Percentiles rank a stretch among this genome's conserved stretches.
phyloP scores from a whole-genome alignment of 192 early-diverging fungal genomes.

The Backusella sp. region DNA sequence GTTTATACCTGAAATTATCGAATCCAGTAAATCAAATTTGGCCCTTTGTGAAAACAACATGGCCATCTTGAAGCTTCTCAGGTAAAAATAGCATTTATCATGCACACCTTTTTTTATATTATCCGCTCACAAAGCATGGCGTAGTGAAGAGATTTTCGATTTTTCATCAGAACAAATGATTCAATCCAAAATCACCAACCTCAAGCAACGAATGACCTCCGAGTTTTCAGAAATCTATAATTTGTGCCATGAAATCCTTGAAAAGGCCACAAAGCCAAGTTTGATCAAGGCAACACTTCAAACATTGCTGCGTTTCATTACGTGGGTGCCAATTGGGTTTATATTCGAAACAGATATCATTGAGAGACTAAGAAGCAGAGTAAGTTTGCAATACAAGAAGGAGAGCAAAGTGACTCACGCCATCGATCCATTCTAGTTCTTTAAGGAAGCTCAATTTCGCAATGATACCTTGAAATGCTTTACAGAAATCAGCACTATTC shows the following conservation, averaged over 20 bases:
- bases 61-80: conserved; percentile 96
- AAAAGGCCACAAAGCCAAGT: conserved; percentile 85
- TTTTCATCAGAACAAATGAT: conserved; percentile 99
- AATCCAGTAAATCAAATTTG: conserved; percentile 86
- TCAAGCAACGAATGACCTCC: conserved; percentile 92
- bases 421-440: conserved; percentile 7
- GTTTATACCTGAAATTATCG: conserved; percentile 97
- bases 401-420: background rate
- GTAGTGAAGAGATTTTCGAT: conserved; percentile 95
- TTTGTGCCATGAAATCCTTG: conserved; percentile 91
- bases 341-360: conserved; percentile 96
- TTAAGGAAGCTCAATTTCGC: conserved; percentile 36
- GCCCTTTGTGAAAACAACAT: conserved; percentile 99
- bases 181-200: conserved; percentile 87
- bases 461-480: conserved; percentile 95
- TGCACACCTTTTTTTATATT: no score
- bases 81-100: conserved; percentile 42
- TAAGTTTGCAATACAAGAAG: conserved; percentile 33
- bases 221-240: conserved; percentile 96
- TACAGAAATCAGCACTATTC: conserved; percentile 91
- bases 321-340: conserved; percentile 98
- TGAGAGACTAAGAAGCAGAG: conserved; percentile 73
- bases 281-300: conserved; percentile 91
- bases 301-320: conserved; percentile 91
- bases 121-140: no score